Evolutionary conservation across 495 filamentous ascomycete species (phyloP).

Genomic region (Lasiosphaeria hispida): DNA sequence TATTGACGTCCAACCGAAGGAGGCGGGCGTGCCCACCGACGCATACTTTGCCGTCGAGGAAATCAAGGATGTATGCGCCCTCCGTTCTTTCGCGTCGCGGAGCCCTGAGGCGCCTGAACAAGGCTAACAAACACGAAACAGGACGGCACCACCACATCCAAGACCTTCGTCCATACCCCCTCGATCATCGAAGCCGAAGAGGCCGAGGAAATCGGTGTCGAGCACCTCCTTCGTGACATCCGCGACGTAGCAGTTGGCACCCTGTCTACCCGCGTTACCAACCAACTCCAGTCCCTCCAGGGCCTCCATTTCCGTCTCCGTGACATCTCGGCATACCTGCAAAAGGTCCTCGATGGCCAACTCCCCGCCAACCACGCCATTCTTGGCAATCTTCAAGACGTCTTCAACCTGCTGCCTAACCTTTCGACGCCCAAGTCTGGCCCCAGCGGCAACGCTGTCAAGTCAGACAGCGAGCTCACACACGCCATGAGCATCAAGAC

Average conservation of each 20-base stretch:
- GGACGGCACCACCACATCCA: slow-evolving; percentile 96
- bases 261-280: slow-evolving; percentile 95
- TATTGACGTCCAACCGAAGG: slow-evolving; percentile 97
- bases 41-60: slow-evolving; percentile 99
- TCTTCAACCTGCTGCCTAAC: slow-evolving; percentile 98
- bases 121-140: slow-evolving; percentile 32
- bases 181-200: slow-evolving; percentile 99
- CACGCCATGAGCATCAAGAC: slow-evolving; percentile 98
- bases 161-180: slow-evolving; percentile 98
- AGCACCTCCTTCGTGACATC: slow-evolving; percentile 96
- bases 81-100: too few species aligned
- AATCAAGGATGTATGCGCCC: slow-evolving; percentile 91
- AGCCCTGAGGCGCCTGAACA: too few species aligned
- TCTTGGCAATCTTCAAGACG: slow-evolving; percentile 94
- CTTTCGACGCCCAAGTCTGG: slow-evolving; percentile 72
- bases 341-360: slow-evolving; percentile 89
- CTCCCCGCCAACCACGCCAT: slow-evolving; percentile 97
- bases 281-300: slow-evolving; percentile 95
- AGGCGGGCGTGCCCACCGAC: slow-evolving; percentile 95
- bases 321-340: slow-evolving; percentile 91
- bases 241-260: slow-evolving; percentile 97
- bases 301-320: slow-evolving; percentile 92
- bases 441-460: slow-evolving; percentile 47
- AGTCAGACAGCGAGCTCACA: slow-evolving; percentile 71
- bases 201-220: slow-evolving; percentile 97